These are phyloP conservation scores for Hymenoscyphus repandus DNA, from an alignment of 2,329 filamentous ascomycete genomes.

Conservation along the genomic window DNA sequence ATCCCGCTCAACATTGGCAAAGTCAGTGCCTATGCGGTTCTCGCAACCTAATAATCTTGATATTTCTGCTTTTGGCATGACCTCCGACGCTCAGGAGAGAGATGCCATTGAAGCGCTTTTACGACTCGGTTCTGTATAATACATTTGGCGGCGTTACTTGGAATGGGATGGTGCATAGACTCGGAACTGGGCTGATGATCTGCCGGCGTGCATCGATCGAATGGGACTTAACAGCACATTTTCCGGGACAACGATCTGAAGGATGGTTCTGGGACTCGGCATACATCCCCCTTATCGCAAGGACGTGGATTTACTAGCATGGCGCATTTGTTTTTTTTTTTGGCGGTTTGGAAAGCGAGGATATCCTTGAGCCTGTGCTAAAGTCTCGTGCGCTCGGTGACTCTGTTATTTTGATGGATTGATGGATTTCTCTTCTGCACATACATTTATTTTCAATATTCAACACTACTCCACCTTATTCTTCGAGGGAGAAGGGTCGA, in stretches of 20 bases:
- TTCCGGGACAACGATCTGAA: conserved; percentile 22
- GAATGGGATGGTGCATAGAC: conserved; percentile 22
- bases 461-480: conserved; percentile 12
- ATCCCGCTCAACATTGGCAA: conserved; percentile 26
- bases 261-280: conserved; percentile 19
- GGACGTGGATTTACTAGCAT: conserved; percentile 17
- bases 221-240: conserved; percentile 23
- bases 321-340: conserved; percentile 23
- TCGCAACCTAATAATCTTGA: conserved; percentile 44
- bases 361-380: conserved; percentile 29
- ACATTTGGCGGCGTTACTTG: conserved; percentile 24
- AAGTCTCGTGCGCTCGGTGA: conserved; percentile 30
- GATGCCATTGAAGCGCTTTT: conserved; percentile 78
- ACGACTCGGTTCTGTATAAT: conserved; percentile 72
- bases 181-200: conserved; percentile 21
- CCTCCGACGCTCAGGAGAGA: conserved; percentile 66
- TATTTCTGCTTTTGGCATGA: conserved; percentile 37
- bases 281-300: conserved; percentile 17
- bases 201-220: conserved; percentile 32
- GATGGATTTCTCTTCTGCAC: conserved; percentile 13
- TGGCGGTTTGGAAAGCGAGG: conserved; percentile 9
- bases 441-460: conserved; percentile 15
- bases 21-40: conserved; percentile 28
- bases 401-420: conserved; percentile 14
- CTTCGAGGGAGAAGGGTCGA: background rate